These are phyloP conservation scores for Saksenaea vasiformis DNA, from an alignment of 371 early-diverging fungal genomes.

Conservation along the genomic window DNA sequence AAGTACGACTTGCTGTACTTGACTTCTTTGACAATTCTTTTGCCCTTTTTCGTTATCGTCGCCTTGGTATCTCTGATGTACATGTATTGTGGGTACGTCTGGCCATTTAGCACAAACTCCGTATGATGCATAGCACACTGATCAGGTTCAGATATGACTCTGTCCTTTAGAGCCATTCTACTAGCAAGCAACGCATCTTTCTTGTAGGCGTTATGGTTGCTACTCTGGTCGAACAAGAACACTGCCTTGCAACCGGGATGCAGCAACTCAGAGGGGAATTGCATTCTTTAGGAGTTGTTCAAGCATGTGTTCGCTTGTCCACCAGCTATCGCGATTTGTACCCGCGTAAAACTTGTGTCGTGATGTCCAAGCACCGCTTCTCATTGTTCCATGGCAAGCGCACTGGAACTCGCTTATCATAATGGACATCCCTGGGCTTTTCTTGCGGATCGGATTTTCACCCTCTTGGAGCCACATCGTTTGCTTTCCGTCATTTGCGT, in stretches of 20 bases:
- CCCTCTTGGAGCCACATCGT: not conserved
- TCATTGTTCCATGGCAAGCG: constrained; percentile 15
- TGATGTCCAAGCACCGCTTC: constrained; percentile 2
- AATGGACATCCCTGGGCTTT: constrained; percentile 6
- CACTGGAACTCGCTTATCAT: constrained; percentile 18
- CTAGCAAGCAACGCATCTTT: constrained; percentile 1
- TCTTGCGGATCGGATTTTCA: not conserved
- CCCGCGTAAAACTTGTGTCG: constrained; percentile 9
- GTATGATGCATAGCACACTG: too few species aligned
- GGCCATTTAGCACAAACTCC: too few species aligned
- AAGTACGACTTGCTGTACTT: not conserved
- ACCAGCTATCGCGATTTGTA: constrained; percentile 1
- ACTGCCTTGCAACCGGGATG: constrained; percentile 4
- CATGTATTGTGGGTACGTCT: too few species aligned
- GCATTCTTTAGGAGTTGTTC: constrained; percentile 14
- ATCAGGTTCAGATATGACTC: too few species aligned
- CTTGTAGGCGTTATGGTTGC: constrained; percentile 10
- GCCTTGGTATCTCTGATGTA: too few species aligned
- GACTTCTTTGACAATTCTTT: not conserved
- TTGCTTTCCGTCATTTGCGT: constrained; percentile 6
- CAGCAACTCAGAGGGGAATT: constrained; percentile 5
- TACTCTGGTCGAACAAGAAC: constrained; percentile 12
- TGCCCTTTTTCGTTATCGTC: not conserved
- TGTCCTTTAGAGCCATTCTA: not conserved
- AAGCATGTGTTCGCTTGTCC: constrained; percentile 7